Conservation (phyloP, 2,329 filamentous ascomycete species). For the Colletotrichum truncatum region DNA sequence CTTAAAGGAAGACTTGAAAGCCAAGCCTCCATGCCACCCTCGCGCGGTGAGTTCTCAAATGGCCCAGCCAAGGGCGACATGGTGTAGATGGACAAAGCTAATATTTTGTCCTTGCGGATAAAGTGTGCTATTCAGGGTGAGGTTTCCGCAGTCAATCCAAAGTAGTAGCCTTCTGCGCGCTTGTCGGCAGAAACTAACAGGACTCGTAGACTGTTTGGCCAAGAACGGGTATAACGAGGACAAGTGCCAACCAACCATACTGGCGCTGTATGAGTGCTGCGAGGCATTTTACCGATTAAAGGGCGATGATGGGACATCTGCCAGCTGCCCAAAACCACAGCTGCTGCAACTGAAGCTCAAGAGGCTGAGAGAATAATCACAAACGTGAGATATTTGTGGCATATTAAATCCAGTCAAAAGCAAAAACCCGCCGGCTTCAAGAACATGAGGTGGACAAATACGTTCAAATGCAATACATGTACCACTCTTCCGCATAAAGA, state of each 20-base stretch:
- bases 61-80: not conserved
- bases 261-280: conserved; percentile 94
- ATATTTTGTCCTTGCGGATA: not conserved
- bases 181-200: no score
- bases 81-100: not conserved
- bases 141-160: no score
- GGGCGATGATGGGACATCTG: conserved; percentile 78
- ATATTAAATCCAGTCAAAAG: no score
- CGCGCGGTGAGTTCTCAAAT: conserved; percentile 69
- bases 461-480: conserved; percentile 42
- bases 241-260: conserved; percentile 80
- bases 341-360: conserved; percentile 86
- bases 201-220: conserved; percentile 77
- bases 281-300: conserved; percentile 84
- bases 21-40: conserved; percentile 84
- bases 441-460: not conserved
- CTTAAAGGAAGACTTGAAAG: conserved; percentile 75
- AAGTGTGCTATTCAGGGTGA: not conserved
- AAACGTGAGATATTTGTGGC: not conserved
- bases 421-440: no score
- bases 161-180: no score
- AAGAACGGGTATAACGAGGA: conserved; percentile 88
- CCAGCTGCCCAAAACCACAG: conserved; percentile 86
- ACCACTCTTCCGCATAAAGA: conserved; percentile 54
- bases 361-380: conserved; percentile 66